Base-by-base conservation (phyloP, 345 rosid genomes). In the Cardiospermum halicacabum region DNA sequence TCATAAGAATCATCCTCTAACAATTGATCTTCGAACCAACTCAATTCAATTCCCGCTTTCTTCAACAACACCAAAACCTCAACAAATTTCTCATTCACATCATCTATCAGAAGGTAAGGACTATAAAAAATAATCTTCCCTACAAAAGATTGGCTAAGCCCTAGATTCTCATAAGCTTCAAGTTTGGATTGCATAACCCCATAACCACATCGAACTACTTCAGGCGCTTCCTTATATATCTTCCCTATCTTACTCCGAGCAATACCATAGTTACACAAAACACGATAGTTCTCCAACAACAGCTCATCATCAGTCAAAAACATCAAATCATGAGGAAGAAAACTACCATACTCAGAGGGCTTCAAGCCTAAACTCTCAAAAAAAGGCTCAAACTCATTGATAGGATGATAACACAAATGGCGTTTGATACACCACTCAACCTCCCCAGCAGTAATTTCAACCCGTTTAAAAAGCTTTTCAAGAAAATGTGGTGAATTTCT, bases 371-470 rank as follows among this genome's bases (percentile, higher is more conserved):
- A 51, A 64, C 94, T 91, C 85, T 91, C 93, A 42, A 81, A 82
- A 76, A 89, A 91, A 7, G 88, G 91, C 71, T 91, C 97, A 28
- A 86, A 89, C 74, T 91, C 97, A 60, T 89, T 91, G 58, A 91
- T 83, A 36, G 96, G 96, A 54, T 85, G 82, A 60, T 82, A 89
- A 37, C 85, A 78, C 58, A 91, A 57, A 70, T 70, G 82, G 71
- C 84, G 88, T 2, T 79, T 15, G 37, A 89, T 42, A 0, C 83
- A 70, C 4, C 27, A 24, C 12, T 74, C 73, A 39, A 78, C 56
- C 72, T 83, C 85, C 24, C 39, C 72, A 34, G 56, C 75, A 50
- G n/a, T n/a, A n/a, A 24, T 37, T 49, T 68, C 69, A 28, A 81
- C 68, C 50, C 75, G 85, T 37, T 75, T 31, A 47, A 89, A 31